Evolutionary conservation across 768 basidiomycete genomes (phyloP).

Genomic region (Pisolithus orientalis): DNA sequence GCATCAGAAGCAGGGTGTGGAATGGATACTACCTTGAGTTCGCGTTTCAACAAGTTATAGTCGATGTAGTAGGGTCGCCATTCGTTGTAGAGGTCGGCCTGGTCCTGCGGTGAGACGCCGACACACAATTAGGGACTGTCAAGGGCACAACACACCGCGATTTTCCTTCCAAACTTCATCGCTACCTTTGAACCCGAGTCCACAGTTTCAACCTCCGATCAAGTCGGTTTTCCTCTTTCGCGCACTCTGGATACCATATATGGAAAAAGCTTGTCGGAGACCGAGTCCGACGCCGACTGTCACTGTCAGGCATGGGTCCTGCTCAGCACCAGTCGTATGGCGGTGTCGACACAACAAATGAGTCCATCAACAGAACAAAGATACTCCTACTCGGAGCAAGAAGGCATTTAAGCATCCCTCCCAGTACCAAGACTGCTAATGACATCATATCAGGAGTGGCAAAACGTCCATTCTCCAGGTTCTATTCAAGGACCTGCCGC

Average conservation of each 20-base stretch:
- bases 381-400: slow-evolving; percentile 69
- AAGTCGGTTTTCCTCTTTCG: neutral
- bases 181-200: neutral
- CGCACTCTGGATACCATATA: neutral
- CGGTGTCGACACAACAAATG: slow-evolving; percentile 12
- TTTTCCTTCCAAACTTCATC: slow-evolving; percentile 84
- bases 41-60: slow-evolving; percentile 84
- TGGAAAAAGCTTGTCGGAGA: neutral
- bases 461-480: slow-evolving; percentile 91
- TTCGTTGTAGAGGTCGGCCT: slow-evolving; percentile 84
- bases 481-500: slow-evolving; percentile 77
- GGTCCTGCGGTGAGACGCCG: neutral
- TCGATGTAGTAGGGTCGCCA: slow-evolving; percentile 90
- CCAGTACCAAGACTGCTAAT: neutral
- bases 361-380: slow-evolving; percentile 42
- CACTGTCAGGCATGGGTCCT: neutral
- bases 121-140: neutral
- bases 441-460: slow-evolving; percentile 56
- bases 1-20: neutral
- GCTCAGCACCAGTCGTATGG: slow-evolving; percentile 8
- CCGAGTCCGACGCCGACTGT: neutral
- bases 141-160: slow-evolving; percentile 40
- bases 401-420: slow-evolving; percentile 36
- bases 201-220: neutral
- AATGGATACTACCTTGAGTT: slow-evolving; percentile 60